Conservation (phyloP, 305 asterid species). For the Fraxinus floribunda region DNA sequence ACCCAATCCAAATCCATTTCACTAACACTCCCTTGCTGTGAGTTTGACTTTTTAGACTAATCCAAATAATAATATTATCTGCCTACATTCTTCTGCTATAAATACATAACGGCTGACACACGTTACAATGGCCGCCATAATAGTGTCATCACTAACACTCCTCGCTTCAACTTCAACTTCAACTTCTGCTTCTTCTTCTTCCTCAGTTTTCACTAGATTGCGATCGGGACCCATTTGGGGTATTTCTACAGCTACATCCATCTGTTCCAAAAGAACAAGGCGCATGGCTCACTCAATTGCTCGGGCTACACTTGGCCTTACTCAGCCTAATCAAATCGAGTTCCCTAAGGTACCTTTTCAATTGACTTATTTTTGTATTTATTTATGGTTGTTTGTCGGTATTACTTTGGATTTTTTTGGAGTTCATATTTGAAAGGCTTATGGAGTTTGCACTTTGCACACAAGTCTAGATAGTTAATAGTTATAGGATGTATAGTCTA, state of each 20-base stretch:
- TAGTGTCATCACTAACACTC: slow-evolving; percentile 38
- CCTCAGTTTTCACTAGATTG: slow-evolving; percentile 36
- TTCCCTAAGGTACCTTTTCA: slow-evolving; percentile 54
- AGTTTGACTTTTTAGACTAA: background rate
- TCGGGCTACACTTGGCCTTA: slow-evolving; percentile 88
- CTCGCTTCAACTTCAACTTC: slow-evolving; percentile 31
- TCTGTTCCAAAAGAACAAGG: slow-evolving; percentile 21
- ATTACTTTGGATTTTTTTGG: background rate
- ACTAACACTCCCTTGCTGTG: background rate
- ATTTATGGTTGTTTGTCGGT: background rate
- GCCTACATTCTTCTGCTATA: slow-evolving; percentile 19
- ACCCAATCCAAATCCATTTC: background rate
- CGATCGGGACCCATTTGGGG: slow-evolving; percentile 25
- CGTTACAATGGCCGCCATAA: slow-evolving; percentile 57
- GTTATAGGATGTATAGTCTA: background rate
- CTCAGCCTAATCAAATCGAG: slow-evolving; percentile 60
- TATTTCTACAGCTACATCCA: slow-evolving; percentile 27
- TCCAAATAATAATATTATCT: background rate
- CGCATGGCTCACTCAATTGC: slow-evolving; percentile 84
- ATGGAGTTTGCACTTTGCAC: background rate
- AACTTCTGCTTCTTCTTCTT: background rate
- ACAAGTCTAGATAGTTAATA: background rate
- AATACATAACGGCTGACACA: slow-evolving; percentile 24
- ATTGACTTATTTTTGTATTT: background rate
- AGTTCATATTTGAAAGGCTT: background rate